Base-by-base conservation (phyloP, 2,329 filamentous ascomycete genomes). In the Fusarium compactum region DNA sequence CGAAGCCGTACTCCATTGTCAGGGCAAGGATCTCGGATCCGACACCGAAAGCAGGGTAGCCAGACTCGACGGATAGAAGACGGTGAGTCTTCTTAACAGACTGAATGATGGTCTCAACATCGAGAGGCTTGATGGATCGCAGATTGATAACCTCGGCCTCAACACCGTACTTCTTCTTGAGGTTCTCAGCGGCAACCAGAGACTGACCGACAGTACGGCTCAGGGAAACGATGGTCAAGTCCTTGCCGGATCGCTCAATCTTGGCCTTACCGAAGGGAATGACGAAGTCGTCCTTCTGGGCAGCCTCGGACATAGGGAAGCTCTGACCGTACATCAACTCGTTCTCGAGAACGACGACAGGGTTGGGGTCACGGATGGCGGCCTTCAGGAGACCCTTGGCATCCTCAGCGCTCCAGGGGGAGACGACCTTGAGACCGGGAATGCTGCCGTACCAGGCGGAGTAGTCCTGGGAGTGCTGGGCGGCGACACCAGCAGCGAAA, bases 401-500 rank as follows among this genome's bases (percentile, higher is more conserved):
- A 81, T 99, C 96, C 85, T 99, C 96, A 57, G 96, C 89, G 80
- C 94, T 97, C 92, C 95, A 99, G 67, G 96, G 96, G 30, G 92
- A 88, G 73, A 99, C 95, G 69, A 99, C 96, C 89, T 99, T 99
- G 77, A 99, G 86, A 75, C 96, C 96, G 55, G 96, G 96, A 77
- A 99, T 96, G 84, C 94, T 97, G 80, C 95, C 96, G 85, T 99
- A 99, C 96, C 96, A 99, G 70, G 95, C 94, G 54, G 93, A 93
- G 87, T 97, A 99, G 82, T 99, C 96, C 86, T 99, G 96, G 55
- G 96, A 98, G 88, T 99, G 96, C 87, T 99, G 96, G 66, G 96
- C 96, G 72, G 86, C 96, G 77, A 99, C 96, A 88, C 96, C 96
- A 67, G 95, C 81, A 69, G 96, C 96, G 83, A 99, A 99, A 78